Evolutionary conservation across 2,329 filamentous ascomycete species (phyloP), one percentile per base, ranked within the genome.

Genomic region (Colletotrichum sp.): DNA sequence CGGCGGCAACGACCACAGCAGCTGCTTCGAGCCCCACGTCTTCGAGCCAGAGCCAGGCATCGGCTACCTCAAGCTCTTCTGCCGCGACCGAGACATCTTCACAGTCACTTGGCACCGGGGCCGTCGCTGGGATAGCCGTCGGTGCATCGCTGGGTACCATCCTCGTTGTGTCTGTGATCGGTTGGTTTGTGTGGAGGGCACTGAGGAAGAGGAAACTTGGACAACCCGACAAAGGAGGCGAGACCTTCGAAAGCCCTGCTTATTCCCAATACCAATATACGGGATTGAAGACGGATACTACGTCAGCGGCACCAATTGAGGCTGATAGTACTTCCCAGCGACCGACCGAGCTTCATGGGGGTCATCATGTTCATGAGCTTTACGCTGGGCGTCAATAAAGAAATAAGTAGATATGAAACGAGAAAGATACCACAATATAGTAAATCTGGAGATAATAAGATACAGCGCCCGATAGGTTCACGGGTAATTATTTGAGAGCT

Each of bases 301-400:
- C 0, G 18, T 21, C 5, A 49, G 39, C 18, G 18, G 39, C 5
- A 7, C 39, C 39, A 49, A 49, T 12, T 12, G 39, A 49, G 39
- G 18, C 39, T n/a, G 39, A 49, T 6, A 49, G 6, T 49, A 4
- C 39, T n/a, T n/a, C 18, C 0, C 39, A 49, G 39, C 1, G 39
- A 49, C 39, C 9, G 1, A 1, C 39, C 1, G 39, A 49, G 39
- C 3, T 49, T 0, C 0, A 49, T 0, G 39, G 39, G n/a, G 39
- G 39, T 1, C 39, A n/a, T 10, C 18, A 49, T 49, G 39, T 49
- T 12, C 39, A 49, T 6, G 39, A n/a, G 39, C 39, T 49, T 49
- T 49, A 49, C 39, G 39, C 39, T 49, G 39, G 18, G 4, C 39
- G 39, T 1, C 39, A n/a, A 0, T 49, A 3, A 49, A 10, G 12